Evolutionary conservation across 345 rosid species (phyloP).

Genomic region (Orychophragmus violaceus): DNA sequence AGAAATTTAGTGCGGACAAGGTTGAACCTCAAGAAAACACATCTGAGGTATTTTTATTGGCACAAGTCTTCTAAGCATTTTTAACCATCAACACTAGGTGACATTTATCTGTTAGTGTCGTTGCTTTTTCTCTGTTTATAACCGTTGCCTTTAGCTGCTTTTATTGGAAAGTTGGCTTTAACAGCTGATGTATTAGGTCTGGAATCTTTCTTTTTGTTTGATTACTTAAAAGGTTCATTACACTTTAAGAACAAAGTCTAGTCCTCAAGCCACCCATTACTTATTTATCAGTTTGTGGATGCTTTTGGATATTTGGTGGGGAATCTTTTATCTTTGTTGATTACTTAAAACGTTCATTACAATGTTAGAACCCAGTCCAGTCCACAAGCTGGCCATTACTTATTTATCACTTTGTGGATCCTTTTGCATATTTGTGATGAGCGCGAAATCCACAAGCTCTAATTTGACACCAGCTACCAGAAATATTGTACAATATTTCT

Average conservation of each 20-base stretch:
- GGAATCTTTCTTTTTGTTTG: conserved; percentile 14
- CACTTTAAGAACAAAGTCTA: conserved; percentile 1
- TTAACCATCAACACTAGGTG: neutral
- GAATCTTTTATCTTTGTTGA: conserved; percentile 7
- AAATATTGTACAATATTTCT: neutral
- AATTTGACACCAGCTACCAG: neutral
- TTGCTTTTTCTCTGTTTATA: neutral
- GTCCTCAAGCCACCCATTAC: neutral
- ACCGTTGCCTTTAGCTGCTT: neutral
- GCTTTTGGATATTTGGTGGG: neutral
- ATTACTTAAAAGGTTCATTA: conserved; percentile 15
- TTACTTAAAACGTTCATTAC: conserved; percentile 4
- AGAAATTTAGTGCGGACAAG: conserved; percentile 19
- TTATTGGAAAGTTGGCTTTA: conserved; percentile 7
- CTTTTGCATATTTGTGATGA: neutral
- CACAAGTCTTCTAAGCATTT: neutral
- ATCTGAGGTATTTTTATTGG: conserved; percentile 43
- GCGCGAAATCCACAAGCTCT: neutral
- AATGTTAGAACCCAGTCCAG: neutral
- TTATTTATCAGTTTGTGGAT: neutral
- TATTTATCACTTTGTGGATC: neutral
- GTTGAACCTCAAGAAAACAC: conserved; percentile 40
- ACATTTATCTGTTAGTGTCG: neutral
- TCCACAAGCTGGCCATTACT: neutral
- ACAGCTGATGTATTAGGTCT: neutral